Percentiles rank a stretch among this genome's conserved stretches.
phyloP scores from a whole-genome alignment of 2,329 filamentous ascomycete genomes.

The Neoascochyta sp. region DNA sequence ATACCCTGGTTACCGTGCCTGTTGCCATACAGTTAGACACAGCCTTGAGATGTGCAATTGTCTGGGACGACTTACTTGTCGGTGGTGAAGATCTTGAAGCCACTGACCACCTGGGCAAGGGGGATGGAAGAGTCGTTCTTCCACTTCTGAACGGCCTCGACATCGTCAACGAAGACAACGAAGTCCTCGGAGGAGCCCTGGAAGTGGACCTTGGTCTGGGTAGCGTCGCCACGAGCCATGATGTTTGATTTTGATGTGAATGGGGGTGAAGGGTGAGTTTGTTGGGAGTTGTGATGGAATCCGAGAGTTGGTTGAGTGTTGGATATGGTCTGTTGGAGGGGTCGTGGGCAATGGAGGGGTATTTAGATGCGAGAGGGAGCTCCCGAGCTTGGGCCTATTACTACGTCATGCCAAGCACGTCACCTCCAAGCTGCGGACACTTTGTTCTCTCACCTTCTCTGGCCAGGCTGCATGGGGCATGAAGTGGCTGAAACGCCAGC shows the following conservation, averaged over 20 bases:
- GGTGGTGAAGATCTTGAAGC: constrained; percentile 86
- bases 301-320: constrained; percentile 7
- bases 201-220: constrained; percentile 76
- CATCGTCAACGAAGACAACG: constrained; percentile 61
- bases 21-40: constrained; percentile 1
- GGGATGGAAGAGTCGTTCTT: constrained; percentile 73
- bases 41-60: background rate
- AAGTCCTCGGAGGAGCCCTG: constrained; percentile 70
- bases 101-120: constrained; percentile 77
- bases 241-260: constrained; percentile 5
- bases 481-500: constrained; percentile 13
- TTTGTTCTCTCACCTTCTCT: constrained; percentile 8
- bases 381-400: constrained; percentile 17
- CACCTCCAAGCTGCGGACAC: constrained; percentile 2
- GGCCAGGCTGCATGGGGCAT: constrained; percentile 8
- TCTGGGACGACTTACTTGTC: constrained; percentile 65
- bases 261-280: background rate
- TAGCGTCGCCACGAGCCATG: constrained; percentile 49
- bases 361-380: constrained; percentile 19
- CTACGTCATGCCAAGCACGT: constrained; percentile 36
- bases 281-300: constrained; percentile 1
- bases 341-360: constrained; percentile 33
- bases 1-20: constrained; percentile 85
- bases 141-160: constrained; percentile 72
- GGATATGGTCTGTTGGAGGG: constrained; percentile 14